Evolutionary conservation across 1,139 yeast genomes (phyloP).

Genomic region (Candida pseudoviswanathii): DNA sequence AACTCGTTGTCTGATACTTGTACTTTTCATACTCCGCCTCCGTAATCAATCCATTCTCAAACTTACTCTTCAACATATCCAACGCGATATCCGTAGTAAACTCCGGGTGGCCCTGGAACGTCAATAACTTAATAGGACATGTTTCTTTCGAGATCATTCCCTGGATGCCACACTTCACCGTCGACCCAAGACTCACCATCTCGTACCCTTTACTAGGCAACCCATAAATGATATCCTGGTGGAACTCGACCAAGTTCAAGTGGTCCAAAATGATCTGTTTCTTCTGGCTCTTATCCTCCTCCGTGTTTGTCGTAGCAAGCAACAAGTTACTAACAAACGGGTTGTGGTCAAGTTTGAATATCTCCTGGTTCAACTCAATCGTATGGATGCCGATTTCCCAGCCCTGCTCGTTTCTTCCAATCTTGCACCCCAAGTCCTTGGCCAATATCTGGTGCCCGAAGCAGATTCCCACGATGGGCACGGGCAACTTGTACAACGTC

Average conservation of each 20-base stretch:
- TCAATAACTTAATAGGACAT: slow-evolving; percentile 40
- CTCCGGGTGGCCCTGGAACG: slow-evolving; percentile 93
- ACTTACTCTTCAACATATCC: slow-evolving; percentile 26
- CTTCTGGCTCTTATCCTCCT: slow-evolving; percentile 1
- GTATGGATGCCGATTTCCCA: slow-evolving; percentile 73
- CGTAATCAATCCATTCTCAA: slow-evolving; percentile 19
- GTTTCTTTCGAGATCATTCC: slow-evolving; percentile 46
- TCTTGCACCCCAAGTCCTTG: slow-evolving; percentile 62
- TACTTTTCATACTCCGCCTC: slow-evolving; percentile 28
- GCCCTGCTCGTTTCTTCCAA: slow-evolving; percentile 59
- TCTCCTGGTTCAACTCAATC: slow-evolving; percentile 47
- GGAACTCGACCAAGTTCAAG: slow-evolving; percentile 60
- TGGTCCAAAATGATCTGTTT: slow-evolving; percentile 22
- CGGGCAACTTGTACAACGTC: slow-evolving; percentile 23
- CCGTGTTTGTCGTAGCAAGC: slow-evolving; percentile 13
- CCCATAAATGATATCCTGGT: slow-evolving; percentile 64
- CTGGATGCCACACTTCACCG: slow-evolving; percentile 60
- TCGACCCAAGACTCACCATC: slow-evolving; percentile 52
- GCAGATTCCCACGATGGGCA: slow-evolving; percentile 69
- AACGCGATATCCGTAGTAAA: slow-evolving; percentile 46
- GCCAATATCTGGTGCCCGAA: slow-evolving; percentile 86
- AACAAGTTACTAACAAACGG: slow-evolving; percentile 32
- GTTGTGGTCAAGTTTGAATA: slow-evolving; percentile 30
- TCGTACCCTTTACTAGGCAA: slow-evolving; percentile 29
- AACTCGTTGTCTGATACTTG: slow-evolving; percentile 28